Evolutionary conservation across 352 stramenopile genomes (phyloP), one percentile per base, ranked within the genome.

Genomic region (Pythium aristosporum): DNA sequence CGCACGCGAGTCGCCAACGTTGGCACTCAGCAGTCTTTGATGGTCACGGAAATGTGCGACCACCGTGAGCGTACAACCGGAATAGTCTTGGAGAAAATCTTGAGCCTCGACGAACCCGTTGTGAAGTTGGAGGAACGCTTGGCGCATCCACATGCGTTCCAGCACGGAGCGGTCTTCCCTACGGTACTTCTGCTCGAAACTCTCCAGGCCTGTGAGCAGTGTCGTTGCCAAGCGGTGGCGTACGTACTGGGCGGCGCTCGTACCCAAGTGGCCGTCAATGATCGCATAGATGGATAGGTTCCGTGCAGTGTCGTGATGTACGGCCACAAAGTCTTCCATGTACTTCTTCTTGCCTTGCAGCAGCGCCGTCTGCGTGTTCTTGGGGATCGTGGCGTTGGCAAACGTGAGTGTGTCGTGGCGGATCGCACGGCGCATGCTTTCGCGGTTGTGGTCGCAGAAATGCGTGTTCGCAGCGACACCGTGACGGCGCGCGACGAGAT

Each of bases 231-330:
- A 21, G 43, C 57, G 61, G 5, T 15, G 11, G 37, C 48, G 62
- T 4, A 91, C 88, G 64, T 89, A 98, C 43, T 87, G 84, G 1
- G 90, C 92, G 13, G 94, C 94, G 15, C 89, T 64, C 53, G 88
- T 97, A 16, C 96, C 96, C 53, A 94, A 80, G 67, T 98, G 96
- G 1, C 96, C 96, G 76, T 99, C 96, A 42, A 98, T 91, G n/a
- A 99, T 82, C 13, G 89, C 95, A 69, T 96, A 98, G 57, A 98
- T 87, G 30, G 97, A 82, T 59, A 92, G 90, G 23, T 60, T 57
- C 23, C n/a, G 23, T n/a, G 13, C 6, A 8, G n/a, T 50, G 25
- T 52, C 21, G 2, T 43, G 28, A 36, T 65, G 46, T 13, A 82
- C 69, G 16, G 85, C 59, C 37, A 91, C 61, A 21, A 86, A 79